phyloP scores from a whole-genome alignment of 176 grass and related monocot species.

The Rhipidocladum racemiflorum region DNA sequence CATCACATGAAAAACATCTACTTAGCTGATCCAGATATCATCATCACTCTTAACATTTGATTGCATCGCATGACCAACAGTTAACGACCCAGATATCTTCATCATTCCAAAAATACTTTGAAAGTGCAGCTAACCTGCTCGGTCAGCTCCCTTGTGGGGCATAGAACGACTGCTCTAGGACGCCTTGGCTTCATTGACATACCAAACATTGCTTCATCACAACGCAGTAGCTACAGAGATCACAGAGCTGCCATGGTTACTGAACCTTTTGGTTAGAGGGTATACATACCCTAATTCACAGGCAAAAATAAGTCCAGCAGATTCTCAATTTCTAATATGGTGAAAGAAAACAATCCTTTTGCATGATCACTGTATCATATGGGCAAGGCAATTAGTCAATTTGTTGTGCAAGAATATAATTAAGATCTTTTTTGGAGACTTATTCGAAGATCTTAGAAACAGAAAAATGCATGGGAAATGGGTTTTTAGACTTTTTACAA shows the following conservation, averaged over 20 bases:
- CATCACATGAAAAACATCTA: background rate
- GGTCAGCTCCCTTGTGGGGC: slow-evolving; percentile 87
- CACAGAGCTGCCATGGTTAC: background rate
- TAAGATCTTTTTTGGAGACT: background rate
- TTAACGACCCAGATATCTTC: background rate
- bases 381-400: background rate
- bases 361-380: background rate
- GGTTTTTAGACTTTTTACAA: background rate
- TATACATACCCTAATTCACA: background rate
- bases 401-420: background rate
- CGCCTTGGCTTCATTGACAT: slow-evolving; percentile 84
- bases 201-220: slow-evolving; percentile 67
- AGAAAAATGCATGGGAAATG: background rate
- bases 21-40: background rate
- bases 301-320: background rate
- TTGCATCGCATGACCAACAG: background rate
- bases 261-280: background rate
- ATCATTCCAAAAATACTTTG: slow-evolving; percentile 1
- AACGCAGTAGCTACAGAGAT: slow-evolving; percentile 63
- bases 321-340: background rate
- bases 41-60: slow-evolving; percentile 9
- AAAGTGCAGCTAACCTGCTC: slow-evolving; percentile 65
- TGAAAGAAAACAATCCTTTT: background rate
- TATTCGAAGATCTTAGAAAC: background rate
- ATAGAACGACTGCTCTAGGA: slow-evolving; percentile 80